These are phyloP conservation scores for Aspergillus alliaceus DNA, from an alignment of 2,329 filamentous ascomycete genomes.

Conservation along the genomic window DNA sequence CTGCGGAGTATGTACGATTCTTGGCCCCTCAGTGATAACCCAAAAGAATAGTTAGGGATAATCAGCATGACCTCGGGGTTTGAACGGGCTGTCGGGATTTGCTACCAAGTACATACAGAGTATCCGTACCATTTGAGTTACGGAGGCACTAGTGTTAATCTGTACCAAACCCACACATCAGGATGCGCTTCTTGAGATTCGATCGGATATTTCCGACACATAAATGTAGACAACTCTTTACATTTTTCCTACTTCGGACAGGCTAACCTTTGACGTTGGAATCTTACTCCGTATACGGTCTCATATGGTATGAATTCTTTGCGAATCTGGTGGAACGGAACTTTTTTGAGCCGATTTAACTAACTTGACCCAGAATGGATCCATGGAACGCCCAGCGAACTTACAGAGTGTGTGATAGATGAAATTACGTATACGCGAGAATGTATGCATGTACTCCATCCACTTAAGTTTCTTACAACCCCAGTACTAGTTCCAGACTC, in stretches of 20 bases:
- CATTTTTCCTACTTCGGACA: too few relatives aligned
- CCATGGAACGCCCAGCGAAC: neutral
- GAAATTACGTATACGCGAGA: too few relatives aligned
- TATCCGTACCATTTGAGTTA: neutral
- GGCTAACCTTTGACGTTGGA: neutral
- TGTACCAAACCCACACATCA: neutral
- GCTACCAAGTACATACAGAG: neutral
- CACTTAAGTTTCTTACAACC: too few relatives aligned
- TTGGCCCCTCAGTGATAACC: neutral
- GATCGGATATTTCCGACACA: neutral
- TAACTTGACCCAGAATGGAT: neutral
- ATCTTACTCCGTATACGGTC: neutral
- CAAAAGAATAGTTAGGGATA: neutral
- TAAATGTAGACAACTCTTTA: too few relatives aligned
- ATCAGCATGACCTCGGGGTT: neutral
- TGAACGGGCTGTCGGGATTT: neutral
- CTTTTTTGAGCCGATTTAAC: neutral
- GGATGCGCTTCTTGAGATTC: neutral
- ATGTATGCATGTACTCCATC: neutral
- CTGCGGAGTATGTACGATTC: neutral
- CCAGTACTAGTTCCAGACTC: neutral
- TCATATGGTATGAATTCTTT: neutral
- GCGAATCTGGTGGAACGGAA: neutral
- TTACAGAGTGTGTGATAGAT: too few relatives aligned
- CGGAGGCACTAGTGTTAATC: neutral